Conservation (phyloP, 148 eudicot species). For the Salicornia ramosissima region DNA sequence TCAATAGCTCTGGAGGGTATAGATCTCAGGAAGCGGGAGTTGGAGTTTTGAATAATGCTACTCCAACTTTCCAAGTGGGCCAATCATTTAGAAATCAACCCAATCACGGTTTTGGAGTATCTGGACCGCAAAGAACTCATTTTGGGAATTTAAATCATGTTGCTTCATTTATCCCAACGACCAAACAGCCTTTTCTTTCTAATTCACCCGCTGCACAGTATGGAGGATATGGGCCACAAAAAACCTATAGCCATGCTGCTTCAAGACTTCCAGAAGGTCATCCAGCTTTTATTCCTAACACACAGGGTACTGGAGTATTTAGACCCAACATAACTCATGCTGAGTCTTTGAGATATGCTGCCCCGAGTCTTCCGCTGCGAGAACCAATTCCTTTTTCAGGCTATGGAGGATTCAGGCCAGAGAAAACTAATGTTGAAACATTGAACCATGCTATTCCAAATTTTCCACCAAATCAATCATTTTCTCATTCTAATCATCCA, state of each 20-base stretch:
- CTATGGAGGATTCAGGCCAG: too few relatives aligned
- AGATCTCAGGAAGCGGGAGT: neutral
- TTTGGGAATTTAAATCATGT: neutral
- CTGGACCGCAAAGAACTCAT: neutral
- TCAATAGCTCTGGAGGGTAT: neutral
- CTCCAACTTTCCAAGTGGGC: neutral
- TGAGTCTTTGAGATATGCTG: neutral
- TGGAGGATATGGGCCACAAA: neutral
- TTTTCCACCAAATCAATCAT: neutral
- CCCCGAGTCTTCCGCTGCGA: neutral
- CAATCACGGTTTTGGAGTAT: neutral
- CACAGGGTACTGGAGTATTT: neutral
- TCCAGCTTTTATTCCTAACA: neutral
- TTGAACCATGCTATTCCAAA: neutral
- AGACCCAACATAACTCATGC: neutral
- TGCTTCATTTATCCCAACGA: neutral
- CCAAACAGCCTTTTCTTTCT: neutral
- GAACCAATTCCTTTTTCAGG: too few relatives aligned
- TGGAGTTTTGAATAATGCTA: neutral
- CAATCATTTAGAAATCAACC: neutral
- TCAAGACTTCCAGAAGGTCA: neutral
- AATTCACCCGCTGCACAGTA: neutral
- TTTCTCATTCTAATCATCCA: neutral
- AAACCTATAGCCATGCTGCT: neutral
- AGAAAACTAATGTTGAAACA: neutral